These are phyloP conservation scores for Podospora anserina DNA, from an alignment of 495 filamentous ascomycete genomes.

Conservation along the genomic window DNA sequence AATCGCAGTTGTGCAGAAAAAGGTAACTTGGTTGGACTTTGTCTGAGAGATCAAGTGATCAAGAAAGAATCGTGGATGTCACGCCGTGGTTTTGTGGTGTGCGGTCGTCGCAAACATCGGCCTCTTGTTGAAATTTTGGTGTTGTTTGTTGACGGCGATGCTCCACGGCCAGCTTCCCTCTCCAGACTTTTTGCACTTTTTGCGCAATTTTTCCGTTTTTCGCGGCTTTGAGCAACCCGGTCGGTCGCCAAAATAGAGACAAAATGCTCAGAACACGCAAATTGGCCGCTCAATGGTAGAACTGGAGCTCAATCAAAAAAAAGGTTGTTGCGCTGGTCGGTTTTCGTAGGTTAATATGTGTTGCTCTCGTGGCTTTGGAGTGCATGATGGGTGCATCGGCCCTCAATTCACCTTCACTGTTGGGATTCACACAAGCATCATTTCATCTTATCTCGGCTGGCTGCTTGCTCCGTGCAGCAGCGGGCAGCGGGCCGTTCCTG, in stretches of 20 bases:
- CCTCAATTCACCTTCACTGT: background rate
- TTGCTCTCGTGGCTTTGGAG: background rate
- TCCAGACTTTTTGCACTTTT: constrained; percentile 1
- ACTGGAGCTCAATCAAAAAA: background rate
- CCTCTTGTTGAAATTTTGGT: background rate
- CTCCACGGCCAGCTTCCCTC: constrained; percentile 1
- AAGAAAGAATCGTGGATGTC: background rate
- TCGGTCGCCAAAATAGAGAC: background rate
- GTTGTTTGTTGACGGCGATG: constrained; percentile 7
- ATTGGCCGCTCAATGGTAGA: background rate
- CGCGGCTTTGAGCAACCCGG: background rate
- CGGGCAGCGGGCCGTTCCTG: background rate
- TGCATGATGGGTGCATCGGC: background rate
- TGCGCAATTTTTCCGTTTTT: constrained; percentile 6
- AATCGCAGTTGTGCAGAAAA: background rate
- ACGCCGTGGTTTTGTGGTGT: background rate
- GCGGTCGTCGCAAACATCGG: background rate
- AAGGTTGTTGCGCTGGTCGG: background rate
- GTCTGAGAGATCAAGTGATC: background rate
- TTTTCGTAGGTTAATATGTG: background rate
- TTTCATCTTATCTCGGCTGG: background rate
- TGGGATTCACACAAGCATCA: background rate
- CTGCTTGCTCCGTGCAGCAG: background rate
- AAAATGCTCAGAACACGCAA: background rate
- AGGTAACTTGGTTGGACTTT: background rate